Evolutionary conservation across 768 basidiomycete genomes (phyloP).

Genomic region (Trametes gibbosa): DNA sequence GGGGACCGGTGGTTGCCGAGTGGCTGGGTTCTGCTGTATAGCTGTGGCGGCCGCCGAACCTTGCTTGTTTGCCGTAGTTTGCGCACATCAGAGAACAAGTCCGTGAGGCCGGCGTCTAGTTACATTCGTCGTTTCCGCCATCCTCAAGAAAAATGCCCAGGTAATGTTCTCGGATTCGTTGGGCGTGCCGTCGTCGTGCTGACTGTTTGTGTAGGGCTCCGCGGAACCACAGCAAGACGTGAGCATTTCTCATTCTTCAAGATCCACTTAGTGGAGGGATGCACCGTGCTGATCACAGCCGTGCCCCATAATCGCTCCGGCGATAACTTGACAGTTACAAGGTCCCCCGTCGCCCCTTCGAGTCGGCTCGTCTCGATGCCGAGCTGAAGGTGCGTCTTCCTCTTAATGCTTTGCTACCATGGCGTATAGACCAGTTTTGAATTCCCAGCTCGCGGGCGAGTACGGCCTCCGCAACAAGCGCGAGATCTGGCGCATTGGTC

Average conservation of each 20-base stretch:
- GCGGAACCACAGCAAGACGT: slow-evolving; percentile 93
- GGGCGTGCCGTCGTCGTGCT: slow-evolving; percentile 28
- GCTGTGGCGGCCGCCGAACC: slow-evolving; percentile 46
- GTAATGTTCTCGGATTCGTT: slow-evolving; percentile 44
- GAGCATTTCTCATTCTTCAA: slow-evolving; percentile 56
- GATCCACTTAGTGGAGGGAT: slow-evolving; percentile 68
- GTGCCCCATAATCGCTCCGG: slow-evolving; percentile 52
- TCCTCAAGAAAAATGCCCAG: slow-evolving; percentile 82
- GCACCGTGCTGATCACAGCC: slow-evolving; percentile 63
- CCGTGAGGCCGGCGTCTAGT: slow-evolving; percentile 24
- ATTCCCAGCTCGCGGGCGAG: slow-evolving; percentile 90
- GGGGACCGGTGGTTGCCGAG: slow-evolving; percentile 55
- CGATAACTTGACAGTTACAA: slow-evolving; percentile 78
- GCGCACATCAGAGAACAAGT: slow-evolving; percentile 21
- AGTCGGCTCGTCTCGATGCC: slow-evolving; percentile 97
- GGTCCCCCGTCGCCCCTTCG: slow-evolving; percentile 97
- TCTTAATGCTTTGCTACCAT: neutral
- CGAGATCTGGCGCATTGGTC: slow-evolving; percentile 99
- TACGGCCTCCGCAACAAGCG: slow-evolving; percentile 99
- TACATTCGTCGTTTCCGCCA: slow-evolving; percentile 31
- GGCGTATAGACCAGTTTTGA: neutral
- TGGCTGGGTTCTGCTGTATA: slow-evolving; percentile 68
- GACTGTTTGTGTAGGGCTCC: slow-evolving; percentile 64
- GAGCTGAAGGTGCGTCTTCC: slow-evolving; percentile 83
- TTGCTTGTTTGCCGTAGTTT: slow-evolving; percentile 38